Conservation (phyloP, 371 early-diverging fungal species). For the Capillidium heterosporum region DNA sequence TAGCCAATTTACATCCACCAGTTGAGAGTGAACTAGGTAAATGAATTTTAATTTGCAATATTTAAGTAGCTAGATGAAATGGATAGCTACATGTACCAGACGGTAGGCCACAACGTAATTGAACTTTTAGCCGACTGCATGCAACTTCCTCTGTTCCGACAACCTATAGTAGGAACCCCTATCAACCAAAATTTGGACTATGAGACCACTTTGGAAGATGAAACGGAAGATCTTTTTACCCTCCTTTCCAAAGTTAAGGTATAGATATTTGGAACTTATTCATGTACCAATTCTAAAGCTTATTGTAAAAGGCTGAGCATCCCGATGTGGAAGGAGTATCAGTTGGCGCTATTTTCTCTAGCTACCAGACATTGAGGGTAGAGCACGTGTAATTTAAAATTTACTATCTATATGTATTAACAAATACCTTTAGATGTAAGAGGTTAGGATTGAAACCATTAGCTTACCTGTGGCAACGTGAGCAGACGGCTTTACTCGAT, state of each 20-base stretch:
- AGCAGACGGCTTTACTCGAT: constrained; percentile 70
- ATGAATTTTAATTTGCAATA: neutral
- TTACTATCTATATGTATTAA: neutral
- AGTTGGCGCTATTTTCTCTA: constrained; percentile 95
- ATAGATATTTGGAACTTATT: neutral
- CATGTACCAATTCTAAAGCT: neutral
- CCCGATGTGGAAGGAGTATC: constrained; percentile 83
- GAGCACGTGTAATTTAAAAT: constrained; percentile 61
- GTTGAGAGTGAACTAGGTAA: constrained; percentile 36
- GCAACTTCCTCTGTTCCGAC: constrained; percentile 73
- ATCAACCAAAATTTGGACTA: constrained; percentile 47
- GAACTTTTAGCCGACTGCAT: constrained; percentile 72
- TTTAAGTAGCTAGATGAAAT: constrained; percentile 45
- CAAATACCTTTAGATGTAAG: constrained; percentile 36
- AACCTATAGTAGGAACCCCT: constrained; percentile 56
- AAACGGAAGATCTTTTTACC: constrained; percentile 90
- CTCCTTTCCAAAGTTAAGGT: constrained; percentile 53
- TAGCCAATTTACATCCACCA: constrained; percentile 88
- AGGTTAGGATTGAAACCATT: constrained; percentile 67
- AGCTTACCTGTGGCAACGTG: constrained; percentile 86
- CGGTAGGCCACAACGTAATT: constrained; percentile 92
- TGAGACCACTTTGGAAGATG: constrained; percentile 49
- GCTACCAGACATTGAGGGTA: constrained; percentile 94
- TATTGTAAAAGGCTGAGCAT: constrained; percentile 20
- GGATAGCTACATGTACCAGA: constrained; percentile 98